Evolutionary conservation across 2,329 filamentous ascomycete species (phyloP).

Genomic region (Venturia pyrina): DNA sequence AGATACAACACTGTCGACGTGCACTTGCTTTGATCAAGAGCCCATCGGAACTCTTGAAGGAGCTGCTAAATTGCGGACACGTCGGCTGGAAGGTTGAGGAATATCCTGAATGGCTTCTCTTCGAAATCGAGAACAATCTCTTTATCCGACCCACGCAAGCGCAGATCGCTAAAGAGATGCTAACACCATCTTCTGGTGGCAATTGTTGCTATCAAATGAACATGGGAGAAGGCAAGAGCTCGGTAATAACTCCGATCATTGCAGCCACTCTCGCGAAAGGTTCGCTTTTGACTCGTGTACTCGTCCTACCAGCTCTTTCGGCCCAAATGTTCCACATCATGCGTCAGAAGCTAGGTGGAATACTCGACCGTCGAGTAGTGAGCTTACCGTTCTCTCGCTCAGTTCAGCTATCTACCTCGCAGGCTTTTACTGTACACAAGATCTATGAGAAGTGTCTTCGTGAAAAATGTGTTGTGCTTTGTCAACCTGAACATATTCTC

Average conservation of each 20-base stretch:
- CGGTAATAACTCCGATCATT: slow-evolving; percentile 56
- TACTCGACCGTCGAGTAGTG: slow-evolving; percentile 39
- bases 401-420: slow-evolving; percentile 22
- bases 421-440: slow-evolving; percentile 16
- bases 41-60: slow-evolving; percentile 25
- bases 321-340: slow-evolving; percentile 45
- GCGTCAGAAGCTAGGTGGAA: slow-evolving; percentile 40
- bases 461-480: slow-evolving; percentile 41
- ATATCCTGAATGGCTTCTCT: slow-evolving; percentile 49
- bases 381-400: slow-evolving; percentile 47
- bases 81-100: slow-evolving; percentile 41
- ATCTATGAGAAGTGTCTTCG: slow-evolving; percentile 33
- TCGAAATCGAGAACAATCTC: slow-evolving; percentile 54
- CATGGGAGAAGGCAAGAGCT: slow-evolving; percentile 50
- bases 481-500: background rate
- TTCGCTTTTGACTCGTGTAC: slow-evolving; percentile 36
- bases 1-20: background rate
- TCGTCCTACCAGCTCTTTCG: slow-evolving; percentile 44
- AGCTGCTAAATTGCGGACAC: slow-evolving; percentile 38
- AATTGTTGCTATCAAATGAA: slow-evolving; percentile 55
- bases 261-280: slow-evolving; percentile 30
- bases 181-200: slow-evolving; percentile 35
- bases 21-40: slow-evolving; percentile 11
- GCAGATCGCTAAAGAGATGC: slow-evolving; percentile 48
- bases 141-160: slow-evolving; percentile 50